Evolutionary conservation across 768 basidiomycete species (phyloP).

Genomic region (Harrya chromipes): DNA sequence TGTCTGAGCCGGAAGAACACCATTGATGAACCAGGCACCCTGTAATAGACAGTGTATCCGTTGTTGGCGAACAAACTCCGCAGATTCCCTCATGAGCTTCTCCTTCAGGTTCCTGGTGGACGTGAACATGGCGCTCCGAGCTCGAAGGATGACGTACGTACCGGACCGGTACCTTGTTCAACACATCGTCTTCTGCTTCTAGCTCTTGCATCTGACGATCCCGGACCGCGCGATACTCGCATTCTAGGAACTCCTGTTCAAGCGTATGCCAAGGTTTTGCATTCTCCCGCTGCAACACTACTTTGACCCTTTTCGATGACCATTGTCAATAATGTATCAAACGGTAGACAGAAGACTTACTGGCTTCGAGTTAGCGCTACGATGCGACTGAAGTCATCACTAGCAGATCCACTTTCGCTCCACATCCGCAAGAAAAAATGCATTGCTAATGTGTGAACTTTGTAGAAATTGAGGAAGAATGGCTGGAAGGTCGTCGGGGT

Average conservation of each 20-base stretch:
- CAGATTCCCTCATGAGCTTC: slow-evolving; percentile 86
- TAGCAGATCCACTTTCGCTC: slow-evolving; percentile 79
- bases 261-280: slow-evolving; percentile 80
- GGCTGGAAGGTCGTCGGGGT: slow-evolving; percentile 81
- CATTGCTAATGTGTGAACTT: slow-evolving; percentile 75
- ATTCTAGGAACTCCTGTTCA: slow-evolving; percentile 74
- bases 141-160: slow-evolving; percentile 33
- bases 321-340: slow-evolving; percentile 3
- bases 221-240: slow-evolving; percentile 81
- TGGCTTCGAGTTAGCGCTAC: slow-evolving; percentile 79
- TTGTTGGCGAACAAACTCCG: slow-evolving; percentile 86
- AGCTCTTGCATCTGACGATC: slow-evolving; percentile 89
- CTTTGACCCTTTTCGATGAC: slow-evolving; percentile 55
- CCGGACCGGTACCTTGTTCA: slow-evolving; percentile 85
- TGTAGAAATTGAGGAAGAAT: slow-evolving; percentile 82
- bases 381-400: slow-evolving; percentile 75
- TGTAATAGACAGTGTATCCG: slow-evolving; percentile 84
- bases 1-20: slow-evolving; percentile 49
- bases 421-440: slow-evolving; percentile 92
- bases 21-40: slow-evolving; percentile 92
- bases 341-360: slow-evolving; percentile 43
- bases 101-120: slow-evolving; percentile 71
- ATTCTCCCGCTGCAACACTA: slow-evolving; percentile 72
- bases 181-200: slow-evolving; percentile 82
- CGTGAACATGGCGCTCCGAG: slow-evolving; percentile 4